Conservation (phyloP, 352 stramenopile species). For the Globisporangium cystogenes region DNA sequence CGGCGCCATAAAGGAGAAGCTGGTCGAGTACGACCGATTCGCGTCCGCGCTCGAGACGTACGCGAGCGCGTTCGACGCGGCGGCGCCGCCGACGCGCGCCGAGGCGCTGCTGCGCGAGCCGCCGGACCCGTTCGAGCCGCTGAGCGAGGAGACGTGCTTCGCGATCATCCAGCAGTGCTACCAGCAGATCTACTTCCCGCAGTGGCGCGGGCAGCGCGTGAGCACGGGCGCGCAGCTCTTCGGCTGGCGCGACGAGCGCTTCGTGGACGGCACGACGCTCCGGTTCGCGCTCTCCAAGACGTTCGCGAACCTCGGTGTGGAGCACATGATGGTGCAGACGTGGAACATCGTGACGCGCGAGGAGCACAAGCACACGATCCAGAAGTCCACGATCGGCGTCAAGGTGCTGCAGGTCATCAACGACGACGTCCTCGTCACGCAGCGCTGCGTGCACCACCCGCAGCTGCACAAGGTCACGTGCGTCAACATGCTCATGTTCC, state of each 20-base stretch:
- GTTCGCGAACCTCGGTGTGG: conserved; percentile 20
- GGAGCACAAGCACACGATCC: conserved; percentile 45
- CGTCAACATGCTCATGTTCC: conserved; percentile 53
- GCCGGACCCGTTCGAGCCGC: conserved; percentile 7
- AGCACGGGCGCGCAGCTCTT: conserved; percentile 39
- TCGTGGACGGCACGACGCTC: conserved; percentile 38
- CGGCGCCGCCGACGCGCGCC: conserved; percentile 7
- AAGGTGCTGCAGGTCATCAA: conserved; percentile 46
- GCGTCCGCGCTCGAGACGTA: conserved; percentile 31
- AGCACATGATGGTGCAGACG: conserved; percentile 37
- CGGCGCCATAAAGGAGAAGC: conserved; percentile 25
- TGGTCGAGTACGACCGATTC: conserved; percentile 33
- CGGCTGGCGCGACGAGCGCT: conserved; percentile 46
- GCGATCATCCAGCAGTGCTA: conserved; percentile 51
- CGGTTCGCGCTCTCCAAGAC: conserved; percentile 38
- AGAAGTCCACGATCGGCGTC: conserved; percentile 40
- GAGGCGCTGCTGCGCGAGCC: conserved; percentile 6
- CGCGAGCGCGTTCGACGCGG: conserved; percentile 24
- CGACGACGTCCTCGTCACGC: conserved; percentile 34
- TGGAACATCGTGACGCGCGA: conserved; percentile 49
- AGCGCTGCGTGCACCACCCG: conserved; percentile 42
- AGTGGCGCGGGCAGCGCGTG: conserved; percentile 29
- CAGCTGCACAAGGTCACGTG: conserved; percentile 41
- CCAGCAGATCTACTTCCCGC: conserved; percentile 35
- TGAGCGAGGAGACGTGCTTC: conserved; percentile 26